Evolutionary conservation across 1,139 yeast genomes (phyloP), one percentile per base, ranked within the genome.

Genomic region (Kazachstania sp.): DNA sequence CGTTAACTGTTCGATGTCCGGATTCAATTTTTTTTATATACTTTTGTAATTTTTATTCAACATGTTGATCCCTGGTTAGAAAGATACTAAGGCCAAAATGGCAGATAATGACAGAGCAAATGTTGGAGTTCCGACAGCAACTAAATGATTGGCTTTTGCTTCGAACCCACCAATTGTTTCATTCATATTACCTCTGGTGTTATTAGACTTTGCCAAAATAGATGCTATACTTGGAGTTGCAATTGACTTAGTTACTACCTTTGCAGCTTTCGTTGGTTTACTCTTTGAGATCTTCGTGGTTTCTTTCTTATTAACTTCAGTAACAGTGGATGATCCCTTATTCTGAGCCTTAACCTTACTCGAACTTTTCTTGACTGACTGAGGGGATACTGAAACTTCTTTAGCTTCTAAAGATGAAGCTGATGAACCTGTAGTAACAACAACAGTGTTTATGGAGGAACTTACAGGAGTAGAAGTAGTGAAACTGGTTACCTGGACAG

Each of bases 131-230:
- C 31, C 18, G 19, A 12, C 11, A 11, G 46, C 19, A 11, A 35
- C 30, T 15, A 42, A 48, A 23, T 36, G 40, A 12, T 49, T 37
- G 19, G 45, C 40, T 26, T 44, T 47, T 8, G 47, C 47, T 32
- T 39, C 41, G 36, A 30, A 19, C 12, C 19, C 45, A 4, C 43
- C 42, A 15, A 26, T n/a, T 26, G 45, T 38, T 29, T n/a, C 32
- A 15, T 39, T 39, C 31, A 26, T n/a, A 15, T 19, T 7, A 20
- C 13, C 38, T 15, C 19, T 20, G 8, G 42, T n/a, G 13, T 3
- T 9, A 38, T 45, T 45, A 16, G 12, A 15, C 31, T 26, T 37
- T 12, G 3, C n/a, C 19, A n/a, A 19, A 44, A 23, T 20, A 9
- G 8, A 20, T n/a, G 28, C 23, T 32, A n/a, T 32, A 18, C 36